phyloP scores from a whole-genome alignment of 1,284 basidiomycete species.

The Rhodotorula sp. region DNA sequence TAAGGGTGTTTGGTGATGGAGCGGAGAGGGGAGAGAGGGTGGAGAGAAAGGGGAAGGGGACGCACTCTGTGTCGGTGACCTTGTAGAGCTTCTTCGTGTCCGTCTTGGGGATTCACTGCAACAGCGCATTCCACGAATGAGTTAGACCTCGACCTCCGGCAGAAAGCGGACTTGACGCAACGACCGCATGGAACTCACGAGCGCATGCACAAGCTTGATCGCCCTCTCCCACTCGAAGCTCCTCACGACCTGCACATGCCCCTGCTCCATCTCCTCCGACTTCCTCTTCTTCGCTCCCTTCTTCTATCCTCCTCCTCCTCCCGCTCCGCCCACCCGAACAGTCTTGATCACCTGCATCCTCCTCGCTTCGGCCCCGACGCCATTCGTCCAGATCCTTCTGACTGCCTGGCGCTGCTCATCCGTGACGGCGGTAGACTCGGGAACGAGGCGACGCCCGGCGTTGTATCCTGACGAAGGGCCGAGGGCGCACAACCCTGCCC shows the following conservation, averaged over 20 bases:
- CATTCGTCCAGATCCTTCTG: too few relatives aligned
- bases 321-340: not conserved
- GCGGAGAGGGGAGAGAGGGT: too few relatives aligned
- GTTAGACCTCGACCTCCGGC: too few relatives aligned
- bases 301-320: not conserved
- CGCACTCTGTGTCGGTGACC: not conserved
- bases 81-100: too few relatives aligned
- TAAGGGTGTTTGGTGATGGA: too few relatives aligned
- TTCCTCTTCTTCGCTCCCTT: not conserved
- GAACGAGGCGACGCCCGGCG: too few relatives aligned
- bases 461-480: not conserved
- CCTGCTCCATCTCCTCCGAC: not conserved
- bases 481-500: conserved; percentile 1
- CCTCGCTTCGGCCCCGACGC: too few relatives aligned
- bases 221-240: conserved; percentile 3
- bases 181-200: not conserved
- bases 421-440: too few relatives aligned
- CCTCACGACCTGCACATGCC: not conserved
- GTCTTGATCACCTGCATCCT: too few relatives aligned
- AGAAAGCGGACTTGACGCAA: not conserved
- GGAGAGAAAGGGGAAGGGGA: not conserved
- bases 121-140: too few relatives aligned
- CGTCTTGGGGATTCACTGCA: too few relatives aligned
- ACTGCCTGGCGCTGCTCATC: too few relatives aligned
- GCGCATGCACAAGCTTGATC: not conserved